Base-by-base conservation (phyloP, 2,329 filamentous ascomycete genomes). In the Graphilbum ipis-grandicollis region DNA sequence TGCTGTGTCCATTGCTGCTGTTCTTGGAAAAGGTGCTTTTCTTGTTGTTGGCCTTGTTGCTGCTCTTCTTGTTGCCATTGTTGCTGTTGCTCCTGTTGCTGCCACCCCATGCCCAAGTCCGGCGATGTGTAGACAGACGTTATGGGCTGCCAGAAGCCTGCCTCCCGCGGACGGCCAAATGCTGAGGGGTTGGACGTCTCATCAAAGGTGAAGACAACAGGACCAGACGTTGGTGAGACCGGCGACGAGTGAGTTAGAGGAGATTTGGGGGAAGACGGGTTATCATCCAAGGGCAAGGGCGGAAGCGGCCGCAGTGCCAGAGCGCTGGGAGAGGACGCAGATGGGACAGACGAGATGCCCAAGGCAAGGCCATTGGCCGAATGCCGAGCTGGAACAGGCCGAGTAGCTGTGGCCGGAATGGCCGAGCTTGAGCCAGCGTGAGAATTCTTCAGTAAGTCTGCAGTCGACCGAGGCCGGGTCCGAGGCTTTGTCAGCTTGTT, bases 401-500 rank as follows among this genome's bases (percentile, higher is more conserved):
- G 7, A 3, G 47, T 41, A 42, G 46, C 52, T 36, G n/a, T n/a
- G n/a, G n/a, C n/a, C n/a, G n/a, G n/a, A n/a, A n/a, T n/a, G n/a
- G n/a, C n/a, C n/a, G n/a, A n/a, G n/a, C 50, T 55, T 41, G 51
- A 52, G 45, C 48, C 47, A 41, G 48, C 50, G 44, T 49, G 52
- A 37, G 54, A 44, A 49, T 49, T 57, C 21, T 33, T 40, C 46
- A 59, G 53, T 50, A 62, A 55, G 44, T 56, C 55, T 53, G 58
- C 52, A 53, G 58, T 52, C 37, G 53, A 51, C 52, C 53, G 54
- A 43, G 53, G 60, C 38, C 53, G 54, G 26, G 56, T 58, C 41
- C 56, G 61, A 41, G 63, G 60, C 49, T 71, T 71, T 35, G 61
- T 66, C 41, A 71, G 57, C 53, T 60, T 68, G 43, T 67, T 40